phyloP scores from a whole-genome alignment of 306 rosid species.

The Cicer judaicum region DNA sequence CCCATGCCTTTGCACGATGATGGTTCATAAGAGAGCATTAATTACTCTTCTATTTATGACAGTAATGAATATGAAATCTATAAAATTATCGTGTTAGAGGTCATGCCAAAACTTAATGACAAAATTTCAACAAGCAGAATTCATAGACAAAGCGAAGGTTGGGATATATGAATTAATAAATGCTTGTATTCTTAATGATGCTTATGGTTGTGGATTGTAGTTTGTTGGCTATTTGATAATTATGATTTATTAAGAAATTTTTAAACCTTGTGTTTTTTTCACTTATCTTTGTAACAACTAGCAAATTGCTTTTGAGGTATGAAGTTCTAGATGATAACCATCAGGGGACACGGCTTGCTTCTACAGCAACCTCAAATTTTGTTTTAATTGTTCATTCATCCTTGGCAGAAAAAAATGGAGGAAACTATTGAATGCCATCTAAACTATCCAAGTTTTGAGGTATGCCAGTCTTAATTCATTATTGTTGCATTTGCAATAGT shows the following conservation, averaged over 20 bases:
- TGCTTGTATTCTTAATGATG: neutral
- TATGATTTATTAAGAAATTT: neutral
- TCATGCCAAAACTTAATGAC: neutral
- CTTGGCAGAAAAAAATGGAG: constrained; percentile 74
- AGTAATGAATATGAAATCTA: neutral
- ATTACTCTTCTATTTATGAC: neutral
- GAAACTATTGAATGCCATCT: constrained; percentile 66
- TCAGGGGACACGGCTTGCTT: neutral
- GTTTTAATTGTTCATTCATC: constrained; percentile 25
- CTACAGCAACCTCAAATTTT: neutral
- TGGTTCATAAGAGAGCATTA: neutral
- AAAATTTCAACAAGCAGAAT: neutral
- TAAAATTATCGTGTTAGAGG: constrained; percentile 7
- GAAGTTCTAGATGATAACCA: constrained; percentile 10
- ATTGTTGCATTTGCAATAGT: constrained; percentile 1
- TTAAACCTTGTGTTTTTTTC: neutral
- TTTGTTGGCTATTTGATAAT: constrained; percentile 22
- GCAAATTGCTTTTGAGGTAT: neutral
- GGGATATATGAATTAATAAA: neutral
- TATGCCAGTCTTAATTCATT: constrained; percentile 40
- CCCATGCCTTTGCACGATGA: neutral
- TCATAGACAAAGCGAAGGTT: neutral
- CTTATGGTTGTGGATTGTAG: neutral
- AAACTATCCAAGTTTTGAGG: constrained; percentile 83
- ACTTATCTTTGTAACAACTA: neutral